phyloP scores from a whole-genome alignment of 2,329 filamentous ascomycete genomes.

The Ploettnerulaceae sp. region DNA sequence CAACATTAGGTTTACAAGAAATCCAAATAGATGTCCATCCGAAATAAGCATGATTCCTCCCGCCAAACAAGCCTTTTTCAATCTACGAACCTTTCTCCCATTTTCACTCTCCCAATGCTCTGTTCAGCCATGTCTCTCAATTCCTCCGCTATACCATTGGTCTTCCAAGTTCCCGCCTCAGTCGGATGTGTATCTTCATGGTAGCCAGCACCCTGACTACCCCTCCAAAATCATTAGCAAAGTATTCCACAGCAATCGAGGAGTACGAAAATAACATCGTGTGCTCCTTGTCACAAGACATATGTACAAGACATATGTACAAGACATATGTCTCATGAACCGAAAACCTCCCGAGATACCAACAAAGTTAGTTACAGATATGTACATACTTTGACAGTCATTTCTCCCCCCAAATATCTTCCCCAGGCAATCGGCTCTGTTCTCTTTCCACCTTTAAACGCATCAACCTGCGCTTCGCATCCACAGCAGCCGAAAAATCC shows the following conservation, averaged over 20 bases:
- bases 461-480: background rate
- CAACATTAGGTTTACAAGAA: background rate
- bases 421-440: too few species aligned
- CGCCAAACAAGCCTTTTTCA: background rate
- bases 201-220: background rate
- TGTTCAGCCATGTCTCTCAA: constrained; percentile 18
- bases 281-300: too few species aligned
- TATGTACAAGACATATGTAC: too few species aligned
- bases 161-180: too few species aligned
- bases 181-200: background rate
- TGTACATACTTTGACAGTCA: too few species aligned
- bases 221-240: background rate
- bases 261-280: too few species aligned
- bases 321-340: too few species aligned
- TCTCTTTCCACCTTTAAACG: too few species aligned
- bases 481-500: constrained; percentile 1
- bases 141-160: constrained; percentile 10
- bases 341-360: too few species aligned
- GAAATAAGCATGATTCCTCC: background rate
- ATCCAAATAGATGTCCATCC: background rate
- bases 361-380: too few species aligned
- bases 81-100: background rate
- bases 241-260: too few species aligned
- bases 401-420: too few species aligned
- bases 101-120: constrained; percentile 7